Evolutionary conservation across 2,329 filamentous ascomycete species (phyloP).

Genomic region (Cytospora leucostoma): DNA sequence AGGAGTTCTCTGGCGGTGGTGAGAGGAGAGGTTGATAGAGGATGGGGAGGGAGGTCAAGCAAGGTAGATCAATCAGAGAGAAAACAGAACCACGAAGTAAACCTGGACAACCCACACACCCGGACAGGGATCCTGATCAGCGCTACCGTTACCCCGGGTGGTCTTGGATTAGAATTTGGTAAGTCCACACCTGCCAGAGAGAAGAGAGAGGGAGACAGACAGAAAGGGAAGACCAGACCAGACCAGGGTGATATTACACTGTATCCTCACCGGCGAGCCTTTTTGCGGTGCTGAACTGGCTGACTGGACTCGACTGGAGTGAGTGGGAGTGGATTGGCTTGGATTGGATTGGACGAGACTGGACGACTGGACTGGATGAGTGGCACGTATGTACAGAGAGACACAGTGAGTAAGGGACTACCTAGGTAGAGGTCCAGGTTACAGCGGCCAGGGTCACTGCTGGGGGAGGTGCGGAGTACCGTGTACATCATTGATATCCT

Average conservation of each 20-base stretch:
- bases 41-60: constrained; percentile 25
- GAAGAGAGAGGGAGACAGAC: not conserved
- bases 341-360: constrained; percentile 12
- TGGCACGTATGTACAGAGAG: not conserved
- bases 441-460: not conserved
- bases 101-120: constrained; percentile 20
- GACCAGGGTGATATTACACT: constrained; percentile 8
- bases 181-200: constrained; percentile 17
- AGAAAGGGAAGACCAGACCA: not conserved
- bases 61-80: constrained; percentile 22
- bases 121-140: constrained; percentile 19
- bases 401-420: not conserved
- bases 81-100: constrained; percentile 23
- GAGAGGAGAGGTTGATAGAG: constrained; percentile 23
- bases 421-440: not conserved
- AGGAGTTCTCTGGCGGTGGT: constrained; percentile 15
- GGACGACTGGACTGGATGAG: not conserved
- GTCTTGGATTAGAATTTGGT: constrained; percentile 20
- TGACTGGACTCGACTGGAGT: not conserved
- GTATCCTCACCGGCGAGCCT: constrained; percentile 15
- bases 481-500: not conserved
- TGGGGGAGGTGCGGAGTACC: not conserved
- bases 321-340: constrained; percentile 12
- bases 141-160: constrained; percentile 18
- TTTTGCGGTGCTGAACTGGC: constrained; percentile 13